Base-by-base conservation (phyloP, 1,284 basidiomycete species). In the Rhodotorula sp. region DNA sequence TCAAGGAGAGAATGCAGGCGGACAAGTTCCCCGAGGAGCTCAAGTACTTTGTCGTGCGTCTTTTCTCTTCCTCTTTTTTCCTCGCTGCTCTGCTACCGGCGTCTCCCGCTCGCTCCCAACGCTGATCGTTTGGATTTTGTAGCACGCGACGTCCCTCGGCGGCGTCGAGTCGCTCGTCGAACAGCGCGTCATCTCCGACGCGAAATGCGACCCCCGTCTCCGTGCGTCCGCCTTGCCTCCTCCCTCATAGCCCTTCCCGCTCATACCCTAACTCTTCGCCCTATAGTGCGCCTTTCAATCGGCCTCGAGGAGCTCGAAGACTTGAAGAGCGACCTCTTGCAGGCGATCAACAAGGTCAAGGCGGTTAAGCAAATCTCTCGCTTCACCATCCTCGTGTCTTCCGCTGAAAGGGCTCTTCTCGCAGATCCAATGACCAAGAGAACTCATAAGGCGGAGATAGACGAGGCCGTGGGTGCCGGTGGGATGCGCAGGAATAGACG, bases 151-250 rank as follows among this genome's bases (percentile, higher is more conserved):
- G 9, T 91, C 89, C 74, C 84, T 96, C 9, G 93, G 93, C 24
- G 91, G 92, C 22, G 91, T 95, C 4, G 94, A 96, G 80, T 90
- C 89, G 19, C 83, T 94, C 55, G 86, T 89, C 48, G 93, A 96
- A 80, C 89, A 92, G 68, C 86, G 92, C 24, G 70, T 84, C 51
- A 83, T 84, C 65, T 85, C 84, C n/a, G 91, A 94, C 77, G 83
- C 87, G 1, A 81, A 81, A 24, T 85, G 88, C 58, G 86, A 93
- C 80, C 87, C 89, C 8, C 80, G 85, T 22, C 80, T 92, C 39
- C 79, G 76, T 77, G 51, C 19, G 74, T 54, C 22, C 17, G 13
- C 39, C 19, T 56, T 9, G 5, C 30, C 11, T 58, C 56, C 27
- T 27, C 27, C 39, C 3, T 27, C 8, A 24, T 10, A 24, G 27